Percentiles rank a stretch among this genome's conserved stretches.
phyloP scores from a whole-genome alignment of 192 early-diverging fungal genomes.

The Thamnidium elegans region DNA sequence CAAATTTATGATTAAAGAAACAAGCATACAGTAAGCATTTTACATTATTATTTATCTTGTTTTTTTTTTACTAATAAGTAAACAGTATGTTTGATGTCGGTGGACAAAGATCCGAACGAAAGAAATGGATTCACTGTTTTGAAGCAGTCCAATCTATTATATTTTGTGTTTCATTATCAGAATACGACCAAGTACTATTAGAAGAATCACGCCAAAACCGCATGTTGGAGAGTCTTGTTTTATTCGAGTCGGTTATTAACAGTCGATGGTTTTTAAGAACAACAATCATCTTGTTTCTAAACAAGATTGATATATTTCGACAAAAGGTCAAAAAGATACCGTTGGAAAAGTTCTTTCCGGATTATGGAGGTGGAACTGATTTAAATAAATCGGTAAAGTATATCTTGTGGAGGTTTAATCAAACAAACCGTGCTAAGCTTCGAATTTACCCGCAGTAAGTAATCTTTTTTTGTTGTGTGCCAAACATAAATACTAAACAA shows the following conservation, averaged over 20 bases:
- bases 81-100: constrained; percentile 73
- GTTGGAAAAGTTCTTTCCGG: constrained; percentile 74
- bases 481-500: neutral
- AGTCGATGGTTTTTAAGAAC: constrained; percentile 81
- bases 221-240: constrained; percentile 78
- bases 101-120: constrained; percentile 67
- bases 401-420: constrained; percentile 85
- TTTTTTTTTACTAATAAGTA: neutral
- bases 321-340: constrained; percentile 70
- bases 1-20: constrained; percentile 85
- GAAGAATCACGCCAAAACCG: constrained; percentile 77
- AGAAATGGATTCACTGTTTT: constrained; percentile 79
- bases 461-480: neutral
- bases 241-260: constrained; percentile 86
- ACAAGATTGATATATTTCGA: constrained; percentile 83
- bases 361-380: constrained; percentile 72
- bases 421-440: constrained; percentile 78
- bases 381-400: constrained; percentile 82
- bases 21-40: constrained; percentile 80
- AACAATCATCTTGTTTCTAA: constrained; percentile 81
- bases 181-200: constrained; percentile 81
- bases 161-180: constrained; percentile 81
- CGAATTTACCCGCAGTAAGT: constrained; percentile 81
- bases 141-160: constrained; percentile 78
- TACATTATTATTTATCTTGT: constrained; percentile 21